Conservation (phyloP, 805 yeast species). For the Candida taoyuanica region DNA sequence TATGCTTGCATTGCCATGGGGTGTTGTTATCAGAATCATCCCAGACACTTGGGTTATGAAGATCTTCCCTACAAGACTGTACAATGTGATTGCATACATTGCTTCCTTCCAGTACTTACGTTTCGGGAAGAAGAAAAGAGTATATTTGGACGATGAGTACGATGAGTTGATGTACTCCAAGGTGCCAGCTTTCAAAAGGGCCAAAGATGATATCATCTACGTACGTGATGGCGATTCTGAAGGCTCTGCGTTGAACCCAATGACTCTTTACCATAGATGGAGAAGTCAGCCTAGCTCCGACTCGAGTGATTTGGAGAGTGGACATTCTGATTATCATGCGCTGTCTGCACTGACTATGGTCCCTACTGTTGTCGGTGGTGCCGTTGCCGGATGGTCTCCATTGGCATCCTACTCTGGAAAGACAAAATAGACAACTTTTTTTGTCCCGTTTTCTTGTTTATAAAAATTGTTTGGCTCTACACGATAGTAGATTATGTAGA, state of each 20-base stretch:
- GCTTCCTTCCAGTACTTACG: constrained; percentile 19
- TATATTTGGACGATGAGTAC: constrained; percentile 5
- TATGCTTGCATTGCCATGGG: constrained; percentile 55
- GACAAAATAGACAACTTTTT: neutral
- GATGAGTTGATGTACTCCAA: constrained; percentile 23
- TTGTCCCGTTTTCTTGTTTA: neutral
- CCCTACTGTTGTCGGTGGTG: constrained; percentile 53
- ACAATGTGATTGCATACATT: constrained; percentile 14
- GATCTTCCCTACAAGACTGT: constrained; percentile 55
- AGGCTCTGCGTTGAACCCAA: constrained; percentile 21
- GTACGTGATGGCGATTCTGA: constrained; percentile 23
- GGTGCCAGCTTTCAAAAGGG: constrained; percentile 30
- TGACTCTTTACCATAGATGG: constrained; percentile 26
- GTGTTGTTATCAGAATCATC: constrained; percentile 65
- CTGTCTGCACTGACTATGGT: constrained; percentile 46
- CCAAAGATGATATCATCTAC: constrained; percentile 28
- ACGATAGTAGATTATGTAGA: no score
- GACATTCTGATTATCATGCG: constrained; percentile 22
- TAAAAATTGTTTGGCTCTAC: neutral
- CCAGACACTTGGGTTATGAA: constrained; percentile 75
- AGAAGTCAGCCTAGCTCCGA: constrained; percentile 14
- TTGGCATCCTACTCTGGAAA: constrained; percentile 6
- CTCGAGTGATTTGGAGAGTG: constrained; percentile 10
- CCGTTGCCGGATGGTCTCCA: constrained; percentile 50
- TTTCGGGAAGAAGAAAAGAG: constrained; percentile 9